phyloP scores from a whole-genome alignment of 2,329 filamentous ascomycete species.

The Helotiales sp. region DNA sequence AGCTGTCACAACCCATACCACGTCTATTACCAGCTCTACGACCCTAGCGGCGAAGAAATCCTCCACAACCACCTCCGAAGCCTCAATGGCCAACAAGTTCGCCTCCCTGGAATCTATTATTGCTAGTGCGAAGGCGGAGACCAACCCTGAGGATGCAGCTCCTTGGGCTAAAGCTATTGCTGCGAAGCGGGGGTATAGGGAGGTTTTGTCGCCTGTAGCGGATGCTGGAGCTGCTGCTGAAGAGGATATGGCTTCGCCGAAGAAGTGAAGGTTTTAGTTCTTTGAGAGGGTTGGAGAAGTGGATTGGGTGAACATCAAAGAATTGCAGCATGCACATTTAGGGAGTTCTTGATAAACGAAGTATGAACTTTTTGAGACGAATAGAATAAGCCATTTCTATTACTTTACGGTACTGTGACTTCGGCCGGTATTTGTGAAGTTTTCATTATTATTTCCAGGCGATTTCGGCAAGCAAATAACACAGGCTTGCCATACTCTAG shows the following conservation, averaged over 20 bases:
- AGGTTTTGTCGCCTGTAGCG: neutral
- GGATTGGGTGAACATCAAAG: neutral
- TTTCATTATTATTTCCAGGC: too few species aligned
- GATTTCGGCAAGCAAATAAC: too few species aligned
- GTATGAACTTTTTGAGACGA: too few species aligned
- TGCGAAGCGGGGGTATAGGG: neutral
- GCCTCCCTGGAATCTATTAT: neutral
- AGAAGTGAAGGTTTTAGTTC: neutral
- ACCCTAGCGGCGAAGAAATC: neutral
- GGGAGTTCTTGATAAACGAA: too few species aligned
- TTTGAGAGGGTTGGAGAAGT: neutral
- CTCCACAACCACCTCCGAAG: neutral
- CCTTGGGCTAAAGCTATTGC: slow-evolving; percentile 6
- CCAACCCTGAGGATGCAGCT: neutral
- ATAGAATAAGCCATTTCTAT: too few species aligned
- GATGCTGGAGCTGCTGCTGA: neutral
- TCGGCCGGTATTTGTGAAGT: too few species aligned
- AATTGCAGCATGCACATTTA: neutral
- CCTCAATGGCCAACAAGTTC: neutral
- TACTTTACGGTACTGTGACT: too few species aligned
- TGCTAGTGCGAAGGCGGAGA: neutral
- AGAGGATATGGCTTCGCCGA: neutral
- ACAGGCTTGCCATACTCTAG: too few species aligned
- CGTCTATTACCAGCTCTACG: neutral
- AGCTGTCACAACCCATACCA: too few species aligned